phyloP scores from a whole-genome alignment of 208 protist species.

The Naegleria gruberi region DNA sequence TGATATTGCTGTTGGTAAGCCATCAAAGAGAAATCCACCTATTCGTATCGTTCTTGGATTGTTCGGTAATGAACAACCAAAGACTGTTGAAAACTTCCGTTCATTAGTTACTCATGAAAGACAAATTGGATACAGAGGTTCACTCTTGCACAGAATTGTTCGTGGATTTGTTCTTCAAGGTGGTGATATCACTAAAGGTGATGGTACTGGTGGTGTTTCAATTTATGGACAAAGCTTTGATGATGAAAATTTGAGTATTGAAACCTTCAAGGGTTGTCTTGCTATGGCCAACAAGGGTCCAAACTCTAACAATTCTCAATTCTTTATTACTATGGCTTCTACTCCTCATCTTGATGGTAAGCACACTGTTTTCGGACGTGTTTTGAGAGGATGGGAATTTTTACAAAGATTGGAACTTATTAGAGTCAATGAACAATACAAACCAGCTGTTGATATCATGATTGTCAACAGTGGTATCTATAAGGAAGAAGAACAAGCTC shows the following conservation, averaged over 20 bases:
- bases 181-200: constrained; percentile 82
- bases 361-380: constrained; percentile 71
- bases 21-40: background rate
- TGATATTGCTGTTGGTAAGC: background rate
- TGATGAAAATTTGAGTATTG: constrained; percentile 85
- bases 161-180: constrained; percentile 81
- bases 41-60: constrained; percentile 1
- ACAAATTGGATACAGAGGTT: constrained; percentile 44
- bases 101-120: constrained; percentile 37
- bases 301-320: constrained; percentile 85
- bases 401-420: constrained; percentile 36
- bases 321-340: constrained; percentile 72
- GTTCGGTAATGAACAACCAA: constrained; percentile 43
- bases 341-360: constrained; percentile 65
- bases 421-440: constrained; percentile 28
- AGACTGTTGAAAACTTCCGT: constrained; percentile 51
- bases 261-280: constrained; percentile 50
- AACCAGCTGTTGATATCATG: constrained; percentile 24
- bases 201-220: constrained; percentile 84
- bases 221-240: constrained; percentile 75
- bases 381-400: constrained; percentile 29
- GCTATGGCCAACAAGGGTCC: constrained; percentile 73
- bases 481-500: background rate
- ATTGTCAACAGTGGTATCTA: background rate
- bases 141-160: constrained; percentile 58